These are phyloP conservation scores for Neophaeococcomyces mojaviensis DNA, from an alignment of 2,329 filamentous ascomycete genomes.

Conservation along the genomic window DNA sequence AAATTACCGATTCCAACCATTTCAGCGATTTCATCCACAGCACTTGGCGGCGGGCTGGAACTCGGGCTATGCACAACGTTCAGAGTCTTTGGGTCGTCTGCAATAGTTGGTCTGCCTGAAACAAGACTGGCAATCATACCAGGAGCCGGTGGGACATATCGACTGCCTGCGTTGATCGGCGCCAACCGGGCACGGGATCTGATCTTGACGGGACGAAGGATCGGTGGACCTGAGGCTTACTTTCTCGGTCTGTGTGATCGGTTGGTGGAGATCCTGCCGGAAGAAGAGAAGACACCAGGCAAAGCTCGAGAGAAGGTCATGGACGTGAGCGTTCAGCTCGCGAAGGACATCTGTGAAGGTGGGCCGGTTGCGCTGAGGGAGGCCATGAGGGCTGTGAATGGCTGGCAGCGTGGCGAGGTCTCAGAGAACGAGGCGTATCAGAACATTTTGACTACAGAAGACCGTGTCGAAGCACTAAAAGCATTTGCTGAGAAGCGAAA, in stretches of 20 bases:
- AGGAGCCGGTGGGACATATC: constrained; percentile 85
- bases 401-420: constrained; percentile 57
- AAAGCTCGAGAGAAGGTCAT: constrained; percentile 61
- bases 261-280: constrained; percentile 68
- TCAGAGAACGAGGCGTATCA: constrained; percentile 86
- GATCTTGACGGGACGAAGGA: constrained; percentile 80
- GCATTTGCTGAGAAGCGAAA: constrained; percentile 76
- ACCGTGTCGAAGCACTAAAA: constrained; percentile 76
- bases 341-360: constrained; percentile 79
- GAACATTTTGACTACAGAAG: constrained; percentile 72
- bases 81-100: constrained; percentile 74
- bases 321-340: constrained; percentile 68
- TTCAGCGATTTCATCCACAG: constrained; percentile 73
- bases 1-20: constrained; percentile 82
- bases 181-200: constrained; percentile 75
- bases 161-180: constrained; percentile 76
- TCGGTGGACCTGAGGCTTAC: constrained; percentile 77
- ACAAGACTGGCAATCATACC: constrained; percentile 90
- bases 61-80: constrained; percentile 83
- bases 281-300: constrained; percentile 44
- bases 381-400: constrained; percentile 69
- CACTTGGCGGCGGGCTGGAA: constrained; percentile 89
- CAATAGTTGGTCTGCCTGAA: constrained; percentile 76
- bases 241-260: constrained; percentile 84
- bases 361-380: constrained; percentile 76